These are phyloP conservation scores for Albatrellus ellisii DNA, from an alignment of 768 basidiomycete species.

Conservation along the genomic window DNA sequence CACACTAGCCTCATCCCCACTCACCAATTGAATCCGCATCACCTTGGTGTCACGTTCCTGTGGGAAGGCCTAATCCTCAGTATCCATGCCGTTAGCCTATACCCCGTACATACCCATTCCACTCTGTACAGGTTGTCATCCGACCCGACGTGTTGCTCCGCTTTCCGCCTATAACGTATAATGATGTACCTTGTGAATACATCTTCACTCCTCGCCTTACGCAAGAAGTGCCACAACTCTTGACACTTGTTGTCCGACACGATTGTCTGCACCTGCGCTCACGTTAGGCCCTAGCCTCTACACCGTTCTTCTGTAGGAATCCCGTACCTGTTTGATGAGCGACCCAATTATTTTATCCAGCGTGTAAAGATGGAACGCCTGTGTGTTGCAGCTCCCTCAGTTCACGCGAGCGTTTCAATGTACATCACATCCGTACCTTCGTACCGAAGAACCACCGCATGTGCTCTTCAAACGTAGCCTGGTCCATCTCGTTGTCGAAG, in stretches of 20 bases:
- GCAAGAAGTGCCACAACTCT: constrained; percentile 70
- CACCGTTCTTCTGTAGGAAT: neutral
- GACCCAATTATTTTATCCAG: constrained; percentile 85
- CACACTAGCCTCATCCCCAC: constrained; percentile 51
- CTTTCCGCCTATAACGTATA: constrained; percentile 68
- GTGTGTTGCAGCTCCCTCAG: constrained; percentile 19
- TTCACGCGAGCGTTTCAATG: constrained; percentile 12
- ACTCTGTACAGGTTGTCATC: constrained; percentile 71
- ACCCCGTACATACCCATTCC: constrained; percentile 51
- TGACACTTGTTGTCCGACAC: constrained; percentile 76
- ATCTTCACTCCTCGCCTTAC: constrained; percentile 43
- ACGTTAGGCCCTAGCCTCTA: constrained; percentile 1
- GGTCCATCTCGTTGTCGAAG: constrained; percentile 89
- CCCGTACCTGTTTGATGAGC: constrained; percentile 79
- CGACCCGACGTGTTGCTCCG: constrained; percentile 58
- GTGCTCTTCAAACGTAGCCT: constrained; percentile 86
- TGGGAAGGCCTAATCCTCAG: constrained; percentile 5
- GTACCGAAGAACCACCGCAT: constrained; percentile 91
- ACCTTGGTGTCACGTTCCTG: constrained; percentile 43
- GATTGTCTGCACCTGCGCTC: constrained; percentile 69
- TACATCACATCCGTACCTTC: constrained; percentile 34
- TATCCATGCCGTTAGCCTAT: constrained; percentile 5
- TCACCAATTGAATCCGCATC: constrained; percentile 49
- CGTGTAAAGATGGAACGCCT: constrained; percentile 90
- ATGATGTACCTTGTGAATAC: constrained; percentile 47